Percentiles rank a stretch among this genome's conserved stretches.
Evolutionary conservation across 768 basidiomycete genomes (phyloP).

Genomic region (Tremella mesenterica): DNA sequence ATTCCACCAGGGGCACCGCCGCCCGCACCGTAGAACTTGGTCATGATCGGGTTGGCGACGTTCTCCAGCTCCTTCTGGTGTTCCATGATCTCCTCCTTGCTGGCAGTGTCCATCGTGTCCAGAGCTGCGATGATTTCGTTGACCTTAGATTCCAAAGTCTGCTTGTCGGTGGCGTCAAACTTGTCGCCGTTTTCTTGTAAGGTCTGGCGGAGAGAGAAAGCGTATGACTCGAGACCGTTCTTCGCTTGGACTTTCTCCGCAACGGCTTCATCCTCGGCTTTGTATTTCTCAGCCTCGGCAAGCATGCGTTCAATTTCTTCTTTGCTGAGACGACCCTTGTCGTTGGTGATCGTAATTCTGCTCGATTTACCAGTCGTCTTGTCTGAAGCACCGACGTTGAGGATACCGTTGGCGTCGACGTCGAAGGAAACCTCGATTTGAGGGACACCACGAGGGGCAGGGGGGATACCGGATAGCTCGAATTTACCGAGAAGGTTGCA

Average conservation of each 20-base stretch:
- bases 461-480: constrained; percentile 50
- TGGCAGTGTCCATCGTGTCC: constrained; percentile 75
- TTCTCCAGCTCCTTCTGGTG: constrained; percentile 88
- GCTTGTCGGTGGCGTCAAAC: constrained; percentile 46
- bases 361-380: constrained; percentile 51
- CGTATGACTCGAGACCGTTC: constrained; percentile 87
- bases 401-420: constrained; percentile 64
- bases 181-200: constrained; percentile 46
- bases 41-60: constrained; percentile 59
- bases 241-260: constrained; percentile 51
- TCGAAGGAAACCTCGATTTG: constrained; percentile 51
- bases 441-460: constrained; percentile 49
- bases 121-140: constrained; percentile 82
- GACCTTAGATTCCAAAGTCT: constrained; percentile 79
- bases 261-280: constrained; percentile 38
- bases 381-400: constrained; percentile 47
- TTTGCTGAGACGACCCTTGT: constrained; percentile 78
- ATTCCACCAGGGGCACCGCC: constrained; percentile 56
- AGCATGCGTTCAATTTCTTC: constrained; percentile 57
- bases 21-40: constrained; percentile 53
- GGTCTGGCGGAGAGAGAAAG: constrained; percentile 91
- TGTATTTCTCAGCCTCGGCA: constrained; percentile 50
- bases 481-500: constrained; percentile 98
- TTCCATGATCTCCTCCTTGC: constrained; percentile 86
- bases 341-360: constrained; percentile 78